Evolutionary conservation across 2,329 filamentous ascomycete genomes (phyloP), one percentile per base, ranked within the genome.

Genomic region (Plectosphaerella cucumerina): DNA sequence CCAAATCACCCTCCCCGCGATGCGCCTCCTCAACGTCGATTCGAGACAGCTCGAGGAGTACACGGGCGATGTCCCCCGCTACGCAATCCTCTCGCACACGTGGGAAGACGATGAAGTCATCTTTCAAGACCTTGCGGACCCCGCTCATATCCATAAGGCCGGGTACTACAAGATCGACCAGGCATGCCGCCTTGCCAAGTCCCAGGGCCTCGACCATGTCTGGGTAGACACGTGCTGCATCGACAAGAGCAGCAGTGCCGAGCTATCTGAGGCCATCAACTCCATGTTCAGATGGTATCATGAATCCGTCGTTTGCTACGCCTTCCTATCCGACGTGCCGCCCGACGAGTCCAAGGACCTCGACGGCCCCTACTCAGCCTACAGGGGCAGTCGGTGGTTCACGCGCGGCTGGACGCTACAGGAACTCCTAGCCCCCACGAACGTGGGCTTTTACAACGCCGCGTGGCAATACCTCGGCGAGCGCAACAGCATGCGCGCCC

Each of bases 31-130:
- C 12, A 62, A 66, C 47, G 53, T 55, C 8, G 20, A 52, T 10
- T 60, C 53, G 4, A 44, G 53, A 8, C 41, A 48, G 4, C 55
- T 67, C 6, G 50, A 62, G 45, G 50, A 52, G 23, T 62, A 63
- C 35, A 50, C 56, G 6, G 52, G 26, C 20, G 22, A 37, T 3
- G 35, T 48, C 3, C 64, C 62, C 1, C 10, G 34, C 0, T 71
- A 69, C 47, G 65, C 61, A 11, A 70, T 70, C 21, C 58, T 71
- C 1, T 70, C 66, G 2, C 68, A 70, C 44, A 68, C 63, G 1
- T 70, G 68, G 66, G 60, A 56, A 9, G 50, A 57, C 1, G 60
- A 62, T 1, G 65, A 70, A 46, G 57, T 67, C 1, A 54, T 53
- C 3, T 62, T 63, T 22, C 56, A 64, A n/a, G 60, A 65, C 15